These are phyloP conservation scores for Alternaria burnsii DNA, from an alignment of 2,329 filamentous ascomycete genomes.

Conservation along the genomic window DNA sequence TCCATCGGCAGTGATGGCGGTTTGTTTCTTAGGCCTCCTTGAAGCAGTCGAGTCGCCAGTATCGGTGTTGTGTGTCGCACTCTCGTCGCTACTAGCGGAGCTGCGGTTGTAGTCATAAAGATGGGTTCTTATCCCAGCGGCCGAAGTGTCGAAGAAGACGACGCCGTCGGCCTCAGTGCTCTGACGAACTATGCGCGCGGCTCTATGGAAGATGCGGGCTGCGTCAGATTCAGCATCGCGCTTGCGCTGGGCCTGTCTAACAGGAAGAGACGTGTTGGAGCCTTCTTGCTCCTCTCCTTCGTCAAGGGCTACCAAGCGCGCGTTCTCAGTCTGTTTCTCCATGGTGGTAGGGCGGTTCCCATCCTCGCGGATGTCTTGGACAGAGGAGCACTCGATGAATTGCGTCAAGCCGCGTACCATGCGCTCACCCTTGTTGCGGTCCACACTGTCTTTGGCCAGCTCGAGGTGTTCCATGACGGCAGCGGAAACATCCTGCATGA, in stretches of 20 bases:
- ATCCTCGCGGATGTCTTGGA: slow-evolving; percentile 30
- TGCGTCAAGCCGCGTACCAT: slow-evolving; percentile 48
- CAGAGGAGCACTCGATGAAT: slow-evolving; percentile 43
- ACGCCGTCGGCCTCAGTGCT: slow-evolving; percentile 46
- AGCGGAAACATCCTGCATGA: slow-evolving; percentile 43
- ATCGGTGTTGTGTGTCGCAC: slow-evolving; percentile 41
- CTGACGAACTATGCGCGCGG: slow-evolving; percentile 47
- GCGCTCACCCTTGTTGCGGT: slow-evolving; percentile 37
- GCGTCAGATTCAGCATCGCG: slow-evolving; percentile 33
- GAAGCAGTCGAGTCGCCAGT: slow-evolving; percentile 37
- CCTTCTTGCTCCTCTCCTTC: slow-evolving; percentile 33
- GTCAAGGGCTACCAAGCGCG: slow-evolving; percentile 37
- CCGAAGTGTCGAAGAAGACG: slow-evolving; percentile 47
- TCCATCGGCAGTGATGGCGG: slow-evolving; percentile 7
- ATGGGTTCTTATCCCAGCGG: slow-evolving; percentile 37
- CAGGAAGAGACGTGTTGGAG: slow-evolving; percentile 7
- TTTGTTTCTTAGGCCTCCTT: slow-evolving; percentile 27
- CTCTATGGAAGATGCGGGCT: slow-evolving; percentile 46
- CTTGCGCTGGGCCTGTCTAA: slow-evolving; percentile 32
- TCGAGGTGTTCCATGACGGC: slow-evolving; percentile 47
- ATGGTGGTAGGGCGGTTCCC: slow-evolving; percentile 34
- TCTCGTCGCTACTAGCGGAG: slow-evolving; percentile 37
- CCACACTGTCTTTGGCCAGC: slow-evolving; percentile 37
- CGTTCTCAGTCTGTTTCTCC: slow-evolving; percentile 47
- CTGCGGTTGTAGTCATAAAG: slow-evolving; percentile 31